Percentiles rank a stretch among this genome's conserved stretches.
Evolutionary conservation across 2,329 filamentous ascomycete genomes (phyloP).

Genomic region (Exophiala viscosa): DNA sequence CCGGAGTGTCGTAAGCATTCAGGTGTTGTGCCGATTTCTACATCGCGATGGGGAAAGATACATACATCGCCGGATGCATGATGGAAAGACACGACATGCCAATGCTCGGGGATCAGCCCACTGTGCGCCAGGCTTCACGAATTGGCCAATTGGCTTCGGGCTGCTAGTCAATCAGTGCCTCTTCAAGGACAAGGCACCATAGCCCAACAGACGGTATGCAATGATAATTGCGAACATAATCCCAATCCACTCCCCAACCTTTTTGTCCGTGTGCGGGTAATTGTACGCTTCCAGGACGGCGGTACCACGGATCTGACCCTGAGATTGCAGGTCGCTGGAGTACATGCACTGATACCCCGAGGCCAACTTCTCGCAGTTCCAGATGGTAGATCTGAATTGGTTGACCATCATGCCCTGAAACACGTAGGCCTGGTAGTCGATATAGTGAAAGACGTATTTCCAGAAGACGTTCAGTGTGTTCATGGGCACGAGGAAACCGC

Average conservation of each 20-base stretch:
- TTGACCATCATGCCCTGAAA: constrained; percentile 94
- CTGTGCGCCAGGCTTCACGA: not conserved
- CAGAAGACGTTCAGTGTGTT: constrained; percentile 74
- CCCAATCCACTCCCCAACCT: constrained; percentile 66
- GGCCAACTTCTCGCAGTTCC: constrained; percentile 51
- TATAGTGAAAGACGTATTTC: constrained; percentile 78
- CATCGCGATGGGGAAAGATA: no score
- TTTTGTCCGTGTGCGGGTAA: constrained; percentile 60
- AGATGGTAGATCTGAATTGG: constrained; percentile 66
- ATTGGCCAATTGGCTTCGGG: not conserved
- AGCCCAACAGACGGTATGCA: constrained; percentile 62
- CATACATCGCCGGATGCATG: no score
- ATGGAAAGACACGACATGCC: no score
- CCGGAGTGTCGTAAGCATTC: not conserved
- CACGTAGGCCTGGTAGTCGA: constrained; percentile 75
- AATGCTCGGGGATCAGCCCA: no score
- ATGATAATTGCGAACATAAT: constrained; percentile 73
- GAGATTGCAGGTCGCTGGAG: constrained; percentile 54
- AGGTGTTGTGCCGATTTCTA: no score
- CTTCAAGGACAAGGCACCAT: constrained; percentile 17
- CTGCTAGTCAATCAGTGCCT: constrained; percentile 3
- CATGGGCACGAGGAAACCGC: constrained; percentile 74
- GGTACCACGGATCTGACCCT: constrained; percentile 68
- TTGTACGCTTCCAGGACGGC: constrained; percentile 68
- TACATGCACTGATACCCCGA: constrained; percentile 67